Evolutionary conservation across 441 rosid species (phyloP).

Genomic region (Monsonia emarginata): DNA sequence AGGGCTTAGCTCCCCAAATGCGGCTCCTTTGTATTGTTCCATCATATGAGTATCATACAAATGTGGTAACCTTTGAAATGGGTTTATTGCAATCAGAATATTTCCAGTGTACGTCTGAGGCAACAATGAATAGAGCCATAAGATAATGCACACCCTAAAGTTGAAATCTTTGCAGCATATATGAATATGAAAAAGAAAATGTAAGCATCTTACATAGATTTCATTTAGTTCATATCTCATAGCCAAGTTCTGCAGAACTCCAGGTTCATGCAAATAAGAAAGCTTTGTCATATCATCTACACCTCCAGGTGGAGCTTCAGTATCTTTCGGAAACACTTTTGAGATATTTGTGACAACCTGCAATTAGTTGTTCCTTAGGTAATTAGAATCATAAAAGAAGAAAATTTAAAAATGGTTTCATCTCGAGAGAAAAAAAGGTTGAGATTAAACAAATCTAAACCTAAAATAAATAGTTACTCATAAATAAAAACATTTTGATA

Average conservation of each 20-base stretch:
- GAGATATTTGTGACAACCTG: constrained; percentile 78
- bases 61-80: constrained; percentile 96
- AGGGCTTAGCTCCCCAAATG: constrained; percentile 95
- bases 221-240: constrained; percentile 90
- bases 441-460: not conserved
- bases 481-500: constrained; percentile 10
- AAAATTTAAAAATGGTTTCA: not conserved
- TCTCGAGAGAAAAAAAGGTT: not conserved
- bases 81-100: constrained; percentile 93
- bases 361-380: constrained; percentile 14
- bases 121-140: constrained; percentile 8
- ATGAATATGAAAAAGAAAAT: constrained; percentile 10
- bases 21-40: constrained; percentile 98
- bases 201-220: constrained; percentile 60
- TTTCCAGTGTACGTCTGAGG: constrained; percentile 99
- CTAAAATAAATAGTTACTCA: not conserved
- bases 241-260: constrained; percentile 86
- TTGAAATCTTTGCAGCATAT: constrained; percentile 5
- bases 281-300: constrained; percentile 99
- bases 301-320: constrained; percentile 94
- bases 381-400: constrained; percentile 10
- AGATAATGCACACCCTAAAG: constrained; percentile 1
- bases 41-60: constrained; percentile 97
- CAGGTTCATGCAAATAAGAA: constrained; percentile 95
- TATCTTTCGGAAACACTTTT: constrained; percentile 82